Evolutionary conservation across 176 grass and related monocot species (phyloP), one percentile per base, ranked within the genome.

Genomic region (Avena sativa): DNA sequence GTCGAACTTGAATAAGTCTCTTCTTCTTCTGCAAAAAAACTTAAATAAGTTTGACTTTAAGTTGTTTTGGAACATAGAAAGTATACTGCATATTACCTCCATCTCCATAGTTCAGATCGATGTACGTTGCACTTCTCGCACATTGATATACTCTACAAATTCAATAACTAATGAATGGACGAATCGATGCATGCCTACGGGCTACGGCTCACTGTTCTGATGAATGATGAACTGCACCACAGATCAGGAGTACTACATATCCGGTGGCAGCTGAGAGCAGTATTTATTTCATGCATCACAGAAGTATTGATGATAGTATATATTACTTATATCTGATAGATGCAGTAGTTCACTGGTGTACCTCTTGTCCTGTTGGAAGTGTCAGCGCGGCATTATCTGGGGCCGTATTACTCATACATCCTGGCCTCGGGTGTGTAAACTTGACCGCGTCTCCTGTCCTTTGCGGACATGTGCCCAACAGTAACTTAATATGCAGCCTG

Each of bases 401-500:
- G 12, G 65, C 30, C 66, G 57, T 17, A 48, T 74, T 28, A 48
- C 62, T 58, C 68, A 60, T 74, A 34, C 16, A 26, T 60, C 26
- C 72, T 53, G 71, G 12, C 71, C 46, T 82, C n/a, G 83, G 58
- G 50, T 76, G 17, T 17, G 26, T 65, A 40, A 77, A 85, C 83
- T 76, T 77, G 58, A 36, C 72, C 34, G 20, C 59, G 5, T 65
- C 61, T 6, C 32, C 2, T 40, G 58, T 76, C 73, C 72, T 66
- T 74, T 77, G 71, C 62, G 49, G 23, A 40, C 73, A 78, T 44
- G 47, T 85, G 74, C 84, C 19, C 30, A 86, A 68, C 20, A 67
- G n/a, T 68, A 86, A 77, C 74, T 65, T 85, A 85, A 85, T 20
- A 58, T 57, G 48, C 65, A 2, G 12, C 44, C 58, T 76, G 74